Percentiles rank a stretch among this genome's conserved stretches.
phyloP scores from a whole-genome alignment of 2,329 filamentous ascomycete genomes.

The Diaporthe sp. region DNA sequence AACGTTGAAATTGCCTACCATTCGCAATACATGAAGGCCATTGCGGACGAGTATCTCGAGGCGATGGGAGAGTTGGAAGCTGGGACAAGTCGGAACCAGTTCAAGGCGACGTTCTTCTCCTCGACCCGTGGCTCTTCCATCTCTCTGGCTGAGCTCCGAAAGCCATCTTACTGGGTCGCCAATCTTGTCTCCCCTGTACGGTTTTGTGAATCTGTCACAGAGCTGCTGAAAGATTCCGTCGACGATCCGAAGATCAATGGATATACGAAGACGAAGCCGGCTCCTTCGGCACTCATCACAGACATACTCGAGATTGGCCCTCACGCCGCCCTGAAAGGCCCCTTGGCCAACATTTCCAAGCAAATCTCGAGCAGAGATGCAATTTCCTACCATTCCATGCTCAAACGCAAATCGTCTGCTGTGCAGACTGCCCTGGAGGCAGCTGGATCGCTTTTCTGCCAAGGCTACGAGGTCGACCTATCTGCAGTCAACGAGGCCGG shows the following conservation, averaged over 20 bases:
- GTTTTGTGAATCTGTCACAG: slow-evolving; percentile 46
- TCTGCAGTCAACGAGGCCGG: slow-evolving; percentile 39
- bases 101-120: slow-evolving; percentile 44
- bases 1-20: slow-evolving; percentile 53
- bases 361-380: slow-evolving; percentile 16
- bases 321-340: slow-evolving; percentile 47
- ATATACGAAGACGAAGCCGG: slow-evolving; percentile 2
- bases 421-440: slow-evolving; percentile 43
- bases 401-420: slow-evolving; percentile 41
- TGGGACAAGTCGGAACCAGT: slow-evolving; percentile 24
- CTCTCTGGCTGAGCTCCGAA: slow-evolving; percentile 37
- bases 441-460: slow-evolving; percentile 40
- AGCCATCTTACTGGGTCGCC: slow-evolving; percentile 47
- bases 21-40: slow-evolving; percentile 49
- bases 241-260: slow-evolving; percentile 35
- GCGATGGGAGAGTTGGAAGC: slow-evolving; percentile 42
- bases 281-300: slow-evolving; percentile 39
- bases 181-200: slow-evolving; percentile 49
- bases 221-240: slow-evolving; percentile 39
- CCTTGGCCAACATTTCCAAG: slow-evolving; percentile 46
- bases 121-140: slow-evolving; percentile 44
- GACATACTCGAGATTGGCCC: slow-evolving; percentile 48
- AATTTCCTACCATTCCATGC: slow-evolving; percentile 29
- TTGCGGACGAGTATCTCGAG: slow-evolving; percentile 44
- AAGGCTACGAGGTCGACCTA: slow-evolving; percentile 27